Evolutionary conservation across 2,329 filamentous ascomycete species (phyloP), one percentile per base, ranked within the genome.

Genomic region (Trichophyton schoenleinii): DNA sequence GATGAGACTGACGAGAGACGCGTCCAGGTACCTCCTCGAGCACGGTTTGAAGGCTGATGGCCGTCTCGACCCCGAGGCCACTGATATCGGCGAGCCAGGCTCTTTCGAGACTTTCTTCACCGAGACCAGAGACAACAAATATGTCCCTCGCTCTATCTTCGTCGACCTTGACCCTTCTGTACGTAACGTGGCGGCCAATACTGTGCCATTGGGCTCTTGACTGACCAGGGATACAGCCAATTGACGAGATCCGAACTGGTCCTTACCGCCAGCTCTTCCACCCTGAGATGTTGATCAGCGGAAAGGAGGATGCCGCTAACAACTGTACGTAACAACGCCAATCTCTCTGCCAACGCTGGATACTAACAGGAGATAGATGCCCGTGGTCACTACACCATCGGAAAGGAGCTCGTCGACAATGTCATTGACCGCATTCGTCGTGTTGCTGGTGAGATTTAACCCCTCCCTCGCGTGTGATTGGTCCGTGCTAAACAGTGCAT

Each of bases 271-370:
- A 83, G 66, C 78, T 87, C 60, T 87, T 85, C 75, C 84, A 86
- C 71, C 84, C 84, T 20, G 83, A 86, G 71, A 75, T 83, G 66
- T 75, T 87, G 75, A 81, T 87, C 67, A 85, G 81, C 70, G 84
- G 84, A 68, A 86, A 86, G 74, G 84, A 87, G 71, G 84, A 87
- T 75, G 84, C 84, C 63, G 83, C 84, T 67, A 87, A 86, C 72
- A 86, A 86, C 75, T 87, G 80, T 82, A 73, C 60, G 77, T 64
- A 49, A 2, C 46, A 58, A 58, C 34, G 41, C 31, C 46, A 13
- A 22, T 22, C 15, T 15, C 22, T 18, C 25, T n/a, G 44, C 57
- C 18, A 34, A 25, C 2, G 11, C 48, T 48, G 28, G 31, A 20
- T 60, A 28, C 46, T 36, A 44, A 57, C 66, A 69, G 64, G 70